Base-by-base conservation (phyloP, 106 monocot genomes). In the Platanthera guangdongensis region DNA sequence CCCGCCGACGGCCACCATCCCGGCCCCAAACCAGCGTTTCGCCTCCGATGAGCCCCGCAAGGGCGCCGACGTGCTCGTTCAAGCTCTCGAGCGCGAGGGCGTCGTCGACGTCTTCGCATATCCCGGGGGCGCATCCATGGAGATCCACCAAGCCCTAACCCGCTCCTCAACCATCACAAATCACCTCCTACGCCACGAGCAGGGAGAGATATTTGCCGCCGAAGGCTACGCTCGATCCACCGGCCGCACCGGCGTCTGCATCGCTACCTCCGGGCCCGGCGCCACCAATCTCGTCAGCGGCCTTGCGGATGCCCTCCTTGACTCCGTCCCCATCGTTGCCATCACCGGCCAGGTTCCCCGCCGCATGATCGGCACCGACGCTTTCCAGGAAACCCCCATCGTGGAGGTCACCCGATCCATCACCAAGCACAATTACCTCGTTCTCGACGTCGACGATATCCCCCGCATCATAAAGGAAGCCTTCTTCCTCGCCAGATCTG, bases 321-420 rank as follows among this genome's bases (percentile, higher is more conserved):
- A 95, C 75, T 92, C 92, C 21, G 82, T 95, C 53, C 95, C 95
- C 14, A 75, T 95, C 47, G 92, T 95, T 11, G 95, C 95, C 25
- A 89, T 95, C 57, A 95, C 95, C 14, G 92, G 92, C n/a, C 95
- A 95, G 84, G 95, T 95, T 15, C 90, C 95, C 9, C 84, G 95
- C 46, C 79, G 92, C 50, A 90, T 95, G 92, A 92, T 95, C 65
- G 95, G 95, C 39, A 95, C 95, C 1, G 92, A 90, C 52, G 95
- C 92, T 8, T 95, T 95, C 79, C 95, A 95, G 85, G 95, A 95
- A 67, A 93, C 92, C 3, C 92, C 95, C 7, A 95, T 93, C 46
- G 92, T 95, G 3, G 95, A 95, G 83, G 92, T 95, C 10, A 90
- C 90, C 48, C 79, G 95, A 6, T 85, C 92, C 54, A 90, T 95